A percentile compares a stretch with the other conserved stretches of the same genome.
Conservation (phyloP, 2,329 filamentous ascomycete genomes). For the Monilinia fructigena region DNA sequence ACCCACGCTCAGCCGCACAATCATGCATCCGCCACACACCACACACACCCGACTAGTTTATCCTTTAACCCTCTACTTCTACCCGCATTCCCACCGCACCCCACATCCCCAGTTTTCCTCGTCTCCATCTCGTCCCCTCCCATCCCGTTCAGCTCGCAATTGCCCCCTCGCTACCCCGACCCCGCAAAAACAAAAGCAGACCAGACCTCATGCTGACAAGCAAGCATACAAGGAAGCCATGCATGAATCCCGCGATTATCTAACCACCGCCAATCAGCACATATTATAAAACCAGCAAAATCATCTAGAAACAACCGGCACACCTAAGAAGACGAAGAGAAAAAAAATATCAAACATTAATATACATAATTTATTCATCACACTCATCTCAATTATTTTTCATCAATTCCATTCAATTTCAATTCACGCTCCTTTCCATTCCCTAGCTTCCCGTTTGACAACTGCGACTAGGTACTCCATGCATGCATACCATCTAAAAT, state of each 20-base stretch:
- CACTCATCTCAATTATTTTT: slow-evolving; percentile 12
- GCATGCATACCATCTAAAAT: background rate
- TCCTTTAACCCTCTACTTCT: too few species aligned
- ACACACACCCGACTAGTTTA: too few species aligned
- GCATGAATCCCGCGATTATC: background rate
- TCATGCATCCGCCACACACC: too few species aligned
- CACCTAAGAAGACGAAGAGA: background rate
- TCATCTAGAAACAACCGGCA: background rate
- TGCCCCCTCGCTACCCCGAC: too few species aligned
- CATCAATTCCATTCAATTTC: slow-evolving; percentile 17
- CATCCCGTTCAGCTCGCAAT: too few species aligned
- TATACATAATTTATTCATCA: slow-evolving; percentile 17
- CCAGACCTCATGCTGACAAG: background rate
- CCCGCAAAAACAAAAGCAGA: too few species aligned
- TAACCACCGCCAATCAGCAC: background rate
- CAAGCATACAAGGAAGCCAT: background rate
- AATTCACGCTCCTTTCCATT: slow-evolving; percentile 2
- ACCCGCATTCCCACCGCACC: too few species aligned
- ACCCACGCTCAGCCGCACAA: too few species aligned
- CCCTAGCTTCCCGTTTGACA: background rate
- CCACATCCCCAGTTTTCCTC: too few species aligned
- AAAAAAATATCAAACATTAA: slow-evolving; percentile 10
- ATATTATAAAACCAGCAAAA: background rate
- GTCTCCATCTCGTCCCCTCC: too few species aligned
- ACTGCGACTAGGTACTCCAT: background rate